Evolutionary conservation across 495 filamentous ascomycete species (phyloP).

Genomic region (Neurospora sp.): DNA sequence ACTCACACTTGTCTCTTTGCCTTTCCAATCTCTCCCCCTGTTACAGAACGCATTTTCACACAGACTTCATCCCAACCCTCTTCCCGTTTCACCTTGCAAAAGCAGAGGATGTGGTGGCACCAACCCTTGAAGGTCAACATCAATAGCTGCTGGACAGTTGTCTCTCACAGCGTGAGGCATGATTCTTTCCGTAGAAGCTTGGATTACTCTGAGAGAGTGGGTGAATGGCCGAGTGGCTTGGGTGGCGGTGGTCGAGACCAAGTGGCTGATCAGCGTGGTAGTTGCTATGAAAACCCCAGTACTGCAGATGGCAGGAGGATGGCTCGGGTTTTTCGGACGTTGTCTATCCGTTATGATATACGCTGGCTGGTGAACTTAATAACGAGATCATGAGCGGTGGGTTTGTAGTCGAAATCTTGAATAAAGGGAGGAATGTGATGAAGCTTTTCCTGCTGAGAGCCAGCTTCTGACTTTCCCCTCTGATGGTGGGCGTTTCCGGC

Average conservation of each 20-base stretch:
- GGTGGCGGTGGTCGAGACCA: not conserved
- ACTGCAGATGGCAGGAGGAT: not conserved
- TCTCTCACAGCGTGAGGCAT: conserved; percentile 16
- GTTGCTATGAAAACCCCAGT: not conserved
- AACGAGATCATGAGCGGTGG: not conserved
- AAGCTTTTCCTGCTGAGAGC: not conserved
- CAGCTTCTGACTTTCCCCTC: not conserved
- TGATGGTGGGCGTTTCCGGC: not conserved
- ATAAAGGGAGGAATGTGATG: not conserved
- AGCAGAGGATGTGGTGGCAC: conserved; percentile 5
- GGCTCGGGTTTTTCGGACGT: not conserved
- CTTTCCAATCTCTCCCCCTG: not conserved
- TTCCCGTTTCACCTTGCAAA: not conserved
- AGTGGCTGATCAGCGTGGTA: not conserved
- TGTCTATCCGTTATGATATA: not conserved
- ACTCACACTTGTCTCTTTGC: not conserved
- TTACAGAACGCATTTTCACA: not conserved
- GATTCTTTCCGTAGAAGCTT: not conserved
- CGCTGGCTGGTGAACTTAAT: not conserved
- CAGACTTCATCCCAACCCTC: not conserved
- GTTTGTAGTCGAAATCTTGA: not conserved
- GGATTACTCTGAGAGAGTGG: not conserved
- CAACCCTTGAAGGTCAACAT: conserved; percentile 5
- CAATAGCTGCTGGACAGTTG: not conserved
- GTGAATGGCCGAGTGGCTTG: not conserved